Evolutionary conservation across 1,284 basidiomycete species (phyloP).

Genomic region (Malassezia furfur): DNA sequence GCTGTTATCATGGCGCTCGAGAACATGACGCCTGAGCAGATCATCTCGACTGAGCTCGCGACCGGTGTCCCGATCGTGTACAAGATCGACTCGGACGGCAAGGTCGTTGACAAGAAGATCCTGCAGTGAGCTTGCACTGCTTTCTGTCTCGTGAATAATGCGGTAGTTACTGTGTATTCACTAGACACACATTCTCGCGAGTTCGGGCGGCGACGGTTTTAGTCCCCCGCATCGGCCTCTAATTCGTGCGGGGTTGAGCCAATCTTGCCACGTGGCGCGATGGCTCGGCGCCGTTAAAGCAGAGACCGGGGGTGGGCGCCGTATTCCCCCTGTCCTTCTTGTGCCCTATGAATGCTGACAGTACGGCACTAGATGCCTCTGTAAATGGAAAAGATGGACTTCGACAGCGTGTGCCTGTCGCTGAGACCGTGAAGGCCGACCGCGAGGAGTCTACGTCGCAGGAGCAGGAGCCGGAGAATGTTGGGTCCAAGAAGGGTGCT

Average conservation of each 20-base stretch:
- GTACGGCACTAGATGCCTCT: not conserved
- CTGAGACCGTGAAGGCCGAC: not conserved
- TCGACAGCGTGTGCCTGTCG: not conserved
- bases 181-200: too few species aligned
- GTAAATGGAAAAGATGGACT: not conserved
- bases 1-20: conserved; percentile 51
- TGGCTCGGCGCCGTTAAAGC: too few species aligned
- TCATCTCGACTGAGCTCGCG: conserved; percentile 49
- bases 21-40: conserved; percentile 47
- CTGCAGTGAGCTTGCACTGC: conserved; percentile 21
- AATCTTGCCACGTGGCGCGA: too few species aligned
- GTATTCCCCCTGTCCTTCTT: not conserved
- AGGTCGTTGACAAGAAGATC: conserved; percentile 44
- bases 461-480: not conserved
- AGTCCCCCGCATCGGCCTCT: too few species aligned
- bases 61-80: conserved; percentile 51
- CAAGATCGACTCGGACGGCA: conserved; percentile 48
- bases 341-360: not conserved
- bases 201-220: too few species aligned
- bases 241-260: too few species aligned
- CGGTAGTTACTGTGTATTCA: too few species aligned
- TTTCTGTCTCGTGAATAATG: too few species aligned
- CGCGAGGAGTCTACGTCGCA: not conserved
- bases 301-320: too few species aligned
- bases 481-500: not conserved